phyloP scores from a whole-genome alignment of 441 rosid genomes.

The Pelargonium cotyledonis region DNA sequence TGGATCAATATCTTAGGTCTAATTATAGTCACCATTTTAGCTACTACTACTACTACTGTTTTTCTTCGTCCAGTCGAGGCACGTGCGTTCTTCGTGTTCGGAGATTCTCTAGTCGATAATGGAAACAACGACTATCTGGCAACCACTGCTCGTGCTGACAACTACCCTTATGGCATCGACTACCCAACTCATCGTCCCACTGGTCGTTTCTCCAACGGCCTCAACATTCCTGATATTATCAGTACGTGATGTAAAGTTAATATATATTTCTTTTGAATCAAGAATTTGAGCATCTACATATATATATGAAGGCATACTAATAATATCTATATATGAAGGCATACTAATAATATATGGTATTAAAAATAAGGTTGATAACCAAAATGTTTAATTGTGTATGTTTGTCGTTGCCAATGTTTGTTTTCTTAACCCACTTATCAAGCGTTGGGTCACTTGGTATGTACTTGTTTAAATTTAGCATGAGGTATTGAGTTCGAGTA shows the following conservation, averaged over 20 bases:
- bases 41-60: not conserved
- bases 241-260: constrained; percentile 37
- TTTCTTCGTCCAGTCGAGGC: constrained; percentile 35
- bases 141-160: constrained; percentile 83
- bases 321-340: no score
- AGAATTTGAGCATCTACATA: not conserved
- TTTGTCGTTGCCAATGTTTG: no score
- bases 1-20: not conserved
- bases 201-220: constrained; percentile 91
- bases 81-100: constrained; percentile 94
- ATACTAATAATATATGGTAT: no score
- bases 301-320: no score
- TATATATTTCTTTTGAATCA: not conserved
- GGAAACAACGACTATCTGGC: constrained; percentile 86
- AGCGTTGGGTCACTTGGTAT: no score
- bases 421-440: no score
- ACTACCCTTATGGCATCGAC: constrained; percentile 80
- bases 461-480: no score
- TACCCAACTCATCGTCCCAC: constrained; percentile 75
- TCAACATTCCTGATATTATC: constrained; percentile 82
- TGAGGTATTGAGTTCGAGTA: no score
- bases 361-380: no score
- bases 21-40: not conserved
- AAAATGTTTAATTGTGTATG: no score
- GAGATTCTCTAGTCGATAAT: constrained; percentile 87